Percentiles rank a stretch among this genome's conserved stretches.
Conservation (phyloP, 2,329 filamentous ascomycete species). For the Sporothrix globosa region DNA sequence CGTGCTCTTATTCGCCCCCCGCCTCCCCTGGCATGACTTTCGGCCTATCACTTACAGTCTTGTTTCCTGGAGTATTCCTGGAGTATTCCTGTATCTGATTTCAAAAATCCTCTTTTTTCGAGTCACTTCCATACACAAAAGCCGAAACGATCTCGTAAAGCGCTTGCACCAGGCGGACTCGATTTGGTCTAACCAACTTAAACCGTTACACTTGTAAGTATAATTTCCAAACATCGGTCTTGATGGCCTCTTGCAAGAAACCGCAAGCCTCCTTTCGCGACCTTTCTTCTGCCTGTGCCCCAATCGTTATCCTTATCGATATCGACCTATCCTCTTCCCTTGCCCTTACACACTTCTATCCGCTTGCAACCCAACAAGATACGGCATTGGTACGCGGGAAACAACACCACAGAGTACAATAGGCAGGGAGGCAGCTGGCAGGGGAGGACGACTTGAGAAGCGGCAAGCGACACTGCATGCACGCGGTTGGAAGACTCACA, state of each 20-base stretch:
- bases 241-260: too few species aligned
- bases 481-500: conserved; percentile 21
- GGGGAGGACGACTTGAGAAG: neutral
- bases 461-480: conserved; percentile 20
- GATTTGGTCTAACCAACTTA: neutral
- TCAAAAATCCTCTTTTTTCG: neutral
- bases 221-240: neutral
- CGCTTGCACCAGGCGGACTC: neutral
- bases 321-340: neutral
- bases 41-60: neutral
- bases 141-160: neutral
- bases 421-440: neutral
- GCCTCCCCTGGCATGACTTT: neutral
- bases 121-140: neutral
- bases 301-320: conserved; percentile 2
- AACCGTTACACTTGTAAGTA: neutral
- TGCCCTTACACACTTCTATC: neutral
- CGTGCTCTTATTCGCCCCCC: neutral
- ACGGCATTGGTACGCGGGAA: neutral
- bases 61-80: neutral
- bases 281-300: neutral
- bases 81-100: neutral
- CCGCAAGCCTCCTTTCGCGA: neutral
- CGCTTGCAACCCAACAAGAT: conserved; percentile 19
- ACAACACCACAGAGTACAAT: neutral